A percentile compares a stretch with the other conserved stretches of the same genome.
phyloP scores from a whole-genome alignment of 2,329 filamentous ascomycete species.

The Tolypocladium cylindrosporum region DNA sequence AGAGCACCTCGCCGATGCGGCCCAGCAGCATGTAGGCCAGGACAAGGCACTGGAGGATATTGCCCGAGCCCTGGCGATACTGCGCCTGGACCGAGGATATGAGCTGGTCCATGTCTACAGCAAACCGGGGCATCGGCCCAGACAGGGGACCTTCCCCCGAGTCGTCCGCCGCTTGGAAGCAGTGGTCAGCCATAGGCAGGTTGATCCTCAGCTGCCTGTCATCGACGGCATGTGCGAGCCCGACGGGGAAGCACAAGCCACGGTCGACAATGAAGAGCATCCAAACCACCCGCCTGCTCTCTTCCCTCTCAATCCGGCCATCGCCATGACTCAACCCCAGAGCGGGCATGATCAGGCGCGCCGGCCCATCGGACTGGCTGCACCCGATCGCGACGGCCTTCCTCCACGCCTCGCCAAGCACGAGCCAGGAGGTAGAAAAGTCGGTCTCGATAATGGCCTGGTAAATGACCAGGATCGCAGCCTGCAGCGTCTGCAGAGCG shows the following conservation, averaged over 20 bases:
- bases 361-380: slow-evolving; percentile 5
- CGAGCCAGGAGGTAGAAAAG: slow-evolving; percentile 8
- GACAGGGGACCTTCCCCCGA: neutral
- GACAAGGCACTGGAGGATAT: slow-evolving; percentile 11
- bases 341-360: slow-evolving; percentile 1
- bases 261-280: slow-evolving; percentile 13
- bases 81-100: slow-evolving; percentile 8
- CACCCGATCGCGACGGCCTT: slow-evolving; percentile 11
- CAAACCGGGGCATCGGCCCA: neutral
- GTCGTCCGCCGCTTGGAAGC: slow-evolving; percentile 6
- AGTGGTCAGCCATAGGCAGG: slow-evolving; percentile 11
- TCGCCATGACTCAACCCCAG: slow-evolving; percentile 2
- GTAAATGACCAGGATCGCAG: slow-evolving; percentile 11
- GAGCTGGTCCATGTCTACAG: slow-evolving; percentile 8
- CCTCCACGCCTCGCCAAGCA: slow-evolving; percentile 14
- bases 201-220: slow-evolving; percentile 11
- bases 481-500: slow-evolving; percentile 10
- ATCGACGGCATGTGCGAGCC: slow-evolving; percentile 13
- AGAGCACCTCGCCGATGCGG: slow-evolving; percentile 10
- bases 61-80: slow-evolving; percentile 2
- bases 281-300: slow-evolving; percentile 11
- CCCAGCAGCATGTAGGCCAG: slow-evolving; percentile 12
- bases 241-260: slow-evolving; percentile 13
- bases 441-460: slow-evolving; percentile 10
- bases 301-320: slow-evolving; percentile 11